Base-by-base conservation (phyloP, 495 filamentous ascomycete genomes). In the Recurvomyces mirabilis region DNA sequence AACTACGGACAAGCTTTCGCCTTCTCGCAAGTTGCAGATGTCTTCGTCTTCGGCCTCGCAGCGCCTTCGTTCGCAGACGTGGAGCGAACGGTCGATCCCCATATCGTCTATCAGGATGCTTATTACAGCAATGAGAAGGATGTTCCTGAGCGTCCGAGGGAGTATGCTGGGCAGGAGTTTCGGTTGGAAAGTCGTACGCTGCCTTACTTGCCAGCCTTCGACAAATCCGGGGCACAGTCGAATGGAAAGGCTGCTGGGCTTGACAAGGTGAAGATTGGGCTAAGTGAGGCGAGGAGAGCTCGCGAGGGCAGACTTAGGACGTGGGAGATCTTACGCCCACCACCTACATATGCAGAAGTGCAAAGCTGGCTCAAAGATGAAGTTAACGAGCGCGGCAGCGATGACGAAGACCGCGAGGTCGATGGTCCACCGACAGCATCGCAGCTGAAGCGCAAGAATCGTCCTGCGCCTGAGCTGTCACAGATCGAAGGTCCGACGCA, bases 401-500 rank as follows among this genome's bases (percentile, higher is more conserved):
- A 40, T 14, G 36, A 38, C 22, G 9, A 36, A 18, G 46, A 51
- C 18, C 6, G 13, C 9, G 53, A 53, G 33, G 20, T 53, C 15
- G 49, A 56, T 33, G 51, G 40, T 1, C 36, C 46, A 14, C 47
- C 51, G 4, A 19, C 35, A 9, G 46, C 19, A 6, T 30, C 31
- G 13, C 25, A 47, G n/a, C n/a, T 46, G 10, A 47, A 37, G 41
- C 46, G 41, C 4, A 50, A 59, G 47, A 36, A 53, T 9, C 19
- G 30, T 18, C 42, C 47, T 6, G 38, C 37, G 0, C 43, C 45
- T 24, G 63, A 75, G 31, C 54, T 91, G 9, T 93, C 85, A 2
- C 88, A 96, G 62, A 86, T 98, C 46, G 83, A 88, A 24, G 87
- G 82, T 0, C 78, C 87, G 0, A 96, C 93, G 1, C 91, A 93